phyloP scores from a whole-genome alignment of 1,284 basidiomycete species.

The Apiotrichum montevideense region DNA sequence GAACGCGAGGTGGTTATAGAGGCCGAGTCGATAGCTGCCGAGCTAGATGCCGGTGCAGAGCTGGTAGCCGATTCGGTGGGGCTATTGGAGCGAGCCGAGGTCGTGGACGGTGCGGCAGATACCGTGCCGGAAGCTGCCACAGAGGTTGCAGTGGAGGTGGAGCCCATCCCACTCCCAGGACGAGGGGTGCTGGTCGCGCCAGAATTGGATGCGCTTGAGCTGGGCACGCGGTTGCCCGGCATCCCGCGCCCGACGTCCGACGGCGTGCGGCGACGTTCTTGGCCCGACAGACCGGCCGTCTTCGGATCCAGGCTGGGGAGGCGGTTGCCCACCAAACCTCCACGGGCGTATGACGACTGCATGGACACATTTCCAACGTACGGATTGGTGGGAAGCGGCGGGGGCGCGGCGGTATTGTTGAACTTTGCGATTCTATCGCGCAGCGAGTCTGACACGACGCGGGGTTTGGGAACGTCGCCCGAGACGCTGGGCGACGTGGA shows the following conservation, averaged over 20 bases:
- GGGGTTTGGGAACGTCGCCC: slow-evolving; percentile 6
- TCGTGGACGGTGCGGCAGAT: neutral
- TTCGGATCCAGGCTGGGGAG: slow-evolving; percentile 41
- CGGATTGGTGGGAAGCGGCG: slow-evolving; percentile 34
- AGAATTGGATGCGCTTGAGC: neutral
- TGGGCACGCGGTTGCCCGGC: slow-evolving; percentile 42
- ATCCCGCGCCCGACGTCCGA: slow-evolving; percentile 29
- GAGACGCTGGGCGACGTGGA: slow-evolving; percentile 7
- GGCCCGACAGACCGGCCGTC: slow-evolving; percentile 26
- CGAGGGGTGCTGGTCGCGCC: neutral
- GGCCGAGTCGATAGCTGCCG: slow-evolving; percentile 16
- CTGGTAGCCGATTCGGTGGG: slow-evolving; percentile 30
- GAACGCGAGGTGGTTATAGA: slow-evolving; percentile 31
- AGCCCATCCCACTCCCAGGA: too few relatives aligned
- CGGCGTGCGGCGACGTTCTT: slow-evolving; percentile 22
- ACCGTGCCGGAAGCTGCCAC: slow-evolving; percentile 1
- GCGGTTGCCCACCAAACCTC: slow-evolving; percentile 42
- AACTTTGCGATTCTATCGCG: slow-evolving; percentile 47
- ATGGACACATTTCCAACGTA: slow-evolving; percentile 22
- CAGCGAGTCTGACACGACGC: slow-evolving; percentile 38
- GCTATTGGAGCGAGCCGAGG: slow-evolving; percentile 21
- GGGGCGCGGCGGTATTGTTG: slow-evolving; percentile 37
- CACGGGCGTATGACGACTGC: slow-evolving; percentile 19
- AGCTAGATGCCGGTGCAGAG: slow-evolving; percentile 5
- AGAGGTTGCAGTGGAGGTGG: too few relatives aligned